A percentile compares a stretch with the other conserved stretches of the same genome.
Conservation (phyloP, 2,329 filamentous ascomycete species). For the Fusarium austroafricanum region DNA sequence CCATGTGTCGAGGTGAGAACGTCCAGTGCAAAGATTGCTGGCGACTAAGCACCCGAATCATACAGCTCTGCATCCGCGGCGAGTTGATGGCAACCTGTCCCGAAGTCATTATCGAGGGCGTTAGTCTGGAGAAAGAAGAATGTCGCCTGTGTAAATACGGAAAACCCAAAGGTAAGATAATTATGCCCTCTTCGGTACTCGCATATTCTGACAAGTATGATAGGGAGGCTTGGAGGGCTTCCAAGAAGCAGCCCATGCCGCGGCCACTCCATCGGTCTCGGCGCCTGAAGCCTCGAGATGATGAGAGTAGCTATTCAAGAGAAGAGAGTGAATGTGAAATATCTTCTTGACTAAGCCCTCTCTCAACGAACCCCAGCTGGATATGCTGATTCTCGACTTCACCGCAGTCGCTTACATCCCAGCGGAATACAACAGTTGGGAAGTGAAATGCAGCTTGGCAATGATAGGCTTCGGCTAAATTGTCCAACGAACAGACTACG, state of each 20-base stretch:
- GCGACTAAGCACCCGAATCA: slow-evolving; percentile 9
- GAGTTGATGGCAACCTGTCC: slow-evolving; percentile 22
- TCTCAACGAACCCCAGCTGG: neutral
- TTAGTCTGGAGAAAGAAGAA: slow-evolving; percentile 15
- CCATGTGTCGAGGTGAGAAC: slow-evolving; percentile 34
- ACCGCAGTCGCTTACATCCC: neutral
- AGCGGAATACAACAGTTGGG: neutral
- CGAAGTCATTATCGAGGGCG: slow-evolving; percentile 26
- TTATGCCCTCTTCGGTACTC: slow-evolving; percentile 7
- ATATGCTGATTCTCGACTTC: neutral
- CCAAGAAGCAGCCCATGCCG: slow-evolving; percentile 8
- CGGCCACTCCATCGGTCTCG: neutral
- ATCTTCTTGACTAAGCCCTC: neutral
- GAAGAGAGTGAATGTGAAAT: neutral
- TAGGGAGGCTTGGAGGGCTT: slow-evolving; percentile 16
- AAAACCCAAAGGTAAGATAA: slow-evolving; percentile 3
- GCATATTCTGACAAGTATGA: slow-evolving; percentile 16
- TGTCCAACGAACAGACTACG: neutral
- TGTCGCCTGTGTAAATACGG: slow-evolving; percentile 21
- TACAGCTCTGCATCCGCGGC: slow-evolving; percentile 29
- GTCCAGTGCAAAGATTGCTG: slow-evolving; percentile 36
- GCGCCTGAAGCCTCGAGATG: neutral
- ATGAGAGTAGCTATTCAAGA: neutral
- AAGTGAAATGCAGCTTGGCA: neutral
- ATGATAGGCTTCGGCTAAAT: neutral